Conservation (phyloP, 2,329 filamentous ascomycete genomes). For the Epichloe coenophiala region DNA sequence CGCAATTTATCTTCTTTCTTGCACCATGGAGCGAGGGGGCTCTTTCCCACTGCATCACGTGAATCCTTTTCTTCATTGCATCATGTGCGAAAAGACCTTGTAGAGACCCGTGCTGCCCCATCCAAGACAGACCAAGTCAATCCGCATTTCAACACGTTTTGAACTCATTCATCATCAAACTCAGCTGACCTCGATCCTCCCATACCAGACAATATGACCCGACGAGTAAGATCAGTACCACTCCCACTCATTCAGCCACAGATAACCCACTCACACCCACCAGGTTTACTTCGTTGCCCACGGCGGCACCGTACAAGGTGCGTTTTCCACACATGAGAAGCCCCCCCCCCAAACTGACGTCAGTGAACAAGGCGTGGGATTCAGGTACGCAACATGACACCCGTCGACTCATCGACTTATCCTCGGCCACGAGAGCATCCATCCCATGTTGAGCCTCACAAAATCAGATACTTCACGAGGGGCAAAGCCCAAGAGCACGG, state of each 20-base stretch:
- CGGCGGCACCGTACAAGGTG: slow-evolving; percentile 54
- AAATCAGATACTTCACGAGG: slow-evolving; percentile 37
- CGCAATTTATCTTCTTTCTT: no score
- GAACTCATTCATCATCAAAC: no score
- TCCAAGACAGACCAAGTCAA: no score
- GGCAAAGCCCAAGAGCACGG: slow-evolving; percentile 35
- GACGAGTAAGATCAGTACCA: slow-evolving; percentile 16
- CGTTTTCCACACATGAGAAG: slow-evolving; percentile 6
- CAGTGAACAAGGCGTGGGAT: slow-evolving; percentile 38
- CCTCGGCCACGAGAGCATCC: no score
- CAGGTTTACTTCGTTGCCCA: slow-evolving; percentile 52
- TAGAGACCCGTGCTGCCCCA: background rate
- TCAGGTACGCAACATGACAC: slow-evolving; percentile 26
- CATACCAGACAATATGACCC: slow-evolving; percentile 14
- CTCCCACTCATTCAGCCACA: background rate
- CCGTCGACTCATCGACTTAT: no score
- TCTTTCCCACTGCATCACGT: no score
- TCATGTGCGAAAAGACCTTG: no score
- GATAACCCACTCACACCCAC: background rate
- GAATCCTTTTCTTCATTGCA: no score
- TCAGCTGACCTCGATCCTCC: background rate
- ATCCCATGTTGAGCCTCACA: no score
- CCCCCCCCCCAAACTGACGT: slow-evolving; percentile 12
- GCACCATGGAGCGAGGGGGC: no score
- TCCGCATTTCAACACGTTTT: no score